Base-by-base conservation (phyloP, 73 alveolate species). In the Breviolum minutum region DNA sequence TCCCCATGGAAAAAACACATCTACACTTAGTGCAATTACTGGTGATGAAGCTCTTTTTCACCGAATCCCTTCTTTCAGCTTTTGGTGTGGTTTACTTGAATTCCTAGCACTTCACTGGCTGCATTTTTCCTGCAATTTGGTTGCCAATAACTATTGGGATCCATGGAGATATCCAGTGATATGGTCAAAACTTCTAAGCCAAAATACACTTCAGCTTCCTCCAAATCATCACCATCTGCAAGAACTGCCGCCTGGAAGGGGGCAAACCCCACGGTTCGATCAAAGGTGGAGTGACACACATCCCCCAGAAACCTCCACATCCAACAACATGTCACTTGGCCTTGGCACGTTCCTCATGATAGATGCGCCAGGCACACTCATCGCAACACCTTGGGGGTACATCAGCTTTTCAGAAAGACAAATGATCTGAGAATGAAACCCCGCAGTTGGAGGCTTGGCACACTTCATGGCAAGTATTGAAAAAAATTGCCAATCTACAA, bases 281-380 rank as follows among this genome's bases (percentile, higher is more conserved):
- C 3, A 66, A 66, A 16, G 76, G 22, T 66, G 76, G 22, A n/a
- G n/a, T n/a, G n/a, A n/a, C n/a, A n/a, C n/a, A n/a, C 73, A 64
- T 16, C 73, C 16, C 73, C 73, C 85, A 24, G 86, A 32, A 24
- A 76, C 86, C 2, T 22, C 32, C 63, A 81, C 29, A 29, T 26
- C 69, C 92, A 6, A 20, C 63, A 22, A 60, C 63, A n/a, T 26
- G 16, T 48, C 90, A 17, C 90, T 10, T 48, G 69, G 61, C 95
- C 95, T 87, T 87, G 5, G 62, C 95, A 4, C 68, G 80, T 30
- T 87, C 95, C 64, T 87, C 95, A 82, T 87, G 66, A 82, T 87
- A 87, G 83, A 87, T 87, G n/a, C 95, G 74, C 81, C n/a, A 40
- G 63, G 95, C 95, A 64, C 95, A 87, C 29, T 63, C 95, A 30